Conservation (phyloP, 306 rosid genomes). For the Dryas octopetala region DNA sequence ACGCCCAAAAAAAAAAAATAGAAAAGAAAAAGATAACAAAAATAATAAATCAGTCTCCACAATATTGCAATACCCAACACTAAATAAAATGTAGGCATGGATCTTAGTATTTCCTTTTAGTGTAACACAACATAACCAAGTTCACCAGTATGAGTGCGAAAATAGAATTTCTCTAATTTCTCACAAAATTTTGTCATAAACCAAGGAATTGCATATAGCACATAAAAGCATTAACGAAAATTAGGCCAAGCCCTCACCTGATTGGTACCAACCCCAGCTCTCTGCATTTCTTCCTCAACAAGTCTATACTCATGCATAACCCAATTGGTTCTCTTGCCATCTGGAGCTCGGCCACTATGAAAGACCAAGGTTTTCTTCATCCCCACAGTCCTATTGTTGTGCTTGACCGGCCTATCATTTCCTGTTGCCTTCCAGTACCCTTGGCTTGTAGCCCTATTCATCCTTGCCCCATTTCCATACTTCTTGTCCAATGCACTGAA, state of each 20-base stretch:
- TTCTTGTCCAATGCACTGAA: slow-evolving; percentile 96
- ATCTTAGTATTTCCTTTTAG: slow-evolving; percentile 34
- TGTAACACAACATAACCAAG: slow-evolving; percentile 31
- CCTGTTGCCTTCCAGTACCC: slow-evolving; percentile 99
- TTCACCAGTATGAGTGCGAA: slow-evolving; percentile 24
- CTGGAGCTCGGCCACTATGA: slow-evolving; percentile 96
- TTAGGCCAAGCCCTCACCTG: slow-evolving; percentile 66
- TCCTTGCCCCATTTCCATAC: slow-evolving; percentile 98
- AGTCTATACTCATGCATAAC: slow-evolving; percentile 99
- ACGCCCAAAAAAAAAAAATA: slow-evolving; percentile 34
- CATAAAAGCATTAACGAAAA: slow-evolving; percentile 7
- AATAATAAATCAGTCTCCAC: neutral
- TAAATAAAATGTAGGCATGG: slow-evolving; percentile 14
- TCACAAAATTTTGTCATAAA: neutral
- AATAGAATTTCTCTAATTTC: slow-evolving; percentile 27
- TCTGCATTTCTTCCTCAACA: slow-evolving; percentile 72
- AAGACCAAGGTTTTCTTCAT: slow-evolving; percentile 94
- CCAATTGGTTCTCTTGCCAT: slow-evolving; percentile 95
- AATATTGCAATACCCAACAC: slow-evolving; percentile 19
- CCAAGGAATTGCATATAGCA: slow-evolving; percentile 5
- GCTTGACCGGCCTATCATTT: slow-evolving; percentile 81
- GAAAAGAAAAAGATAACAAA: slow-evolving; percentile 3
- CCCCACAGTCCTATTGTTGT: slow-evolving; percentile 60
- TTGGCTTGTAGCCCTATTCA: slow-evolving; percentile 87
- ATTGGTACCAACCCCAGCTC: slow-evolving; percentile 52